Conservation (phyloP, 1,139 yeast species). For the Hansenula lynferdii region DNA sequence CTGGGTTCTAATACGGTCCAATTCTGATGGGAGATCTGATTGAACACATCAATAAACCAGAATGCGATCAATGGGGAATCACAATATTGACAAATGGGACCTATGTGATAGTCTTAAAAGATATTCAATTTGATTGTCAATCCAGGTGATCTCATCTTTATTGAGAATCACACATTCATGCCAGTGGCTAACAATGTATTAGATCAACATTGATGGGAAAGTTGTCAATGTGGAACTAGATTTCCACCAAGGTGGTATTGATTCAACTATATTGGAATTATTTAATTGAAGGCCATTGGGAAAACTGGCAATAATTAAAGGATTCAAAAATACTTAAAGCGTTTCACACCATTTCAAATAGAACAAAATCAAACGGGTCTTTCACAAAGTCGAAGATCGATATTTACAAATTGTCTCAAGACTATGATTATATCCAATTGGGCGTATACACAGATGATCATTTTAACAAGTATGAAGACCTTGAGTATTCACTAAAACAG, state of each 20-base stretch:
- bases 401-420: slow-evolving; percentile 60
- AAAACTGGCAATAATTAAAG: slow-evolving; percentile 29
- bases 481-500: slow-evolving; percentile 6
- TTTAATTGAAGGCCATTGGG: slow-evolving; percentile 64
- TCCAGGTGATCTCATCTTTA: slow-evolving; percentile 46
- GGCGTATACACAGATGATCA: slow-evolving; percentile 20
- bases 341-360: slow-evolving; percentile 65
- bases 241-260: slow-evolving; percentile 38
- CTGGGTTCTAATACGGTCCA: slow-evolving; percentile 46
- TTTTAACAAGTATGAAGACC: slow-evolving; percentile 29
- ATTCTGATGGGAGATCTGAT: slow-evolving; percentile 41
- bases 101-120: slow-evolving; percentile 58
- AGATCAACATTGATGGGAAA: slow-evolving; percentile 41
- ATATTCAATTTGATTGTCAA: slow-evolving; percentile 52
- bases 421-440: slow-evolving; percentile 62
- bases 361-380: slow-evolving; percentile 94
- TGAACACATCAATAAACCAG: slow-evolving; percentile 40
- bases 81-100: slow-evolving; percentile 55
- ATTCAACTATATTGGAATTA: slow-evolving; percentile 44
- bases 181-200: slow-evolving; percentile 45
- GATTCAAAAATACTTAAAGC: slow-evolving; percentile 46
- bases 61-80: slow-evolving; percentile 47
- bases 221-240: slow-evolving; percentile 45
- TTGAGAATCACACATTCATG: slow-evolving; percentile 59
- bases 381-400: slow-evolving; percentile 56